These are phyloP conservation scores for Raddia distichophylla DNA, from an alignment of 176 grass and related monocot genomes.

Conservation along the genomic window DNA sequence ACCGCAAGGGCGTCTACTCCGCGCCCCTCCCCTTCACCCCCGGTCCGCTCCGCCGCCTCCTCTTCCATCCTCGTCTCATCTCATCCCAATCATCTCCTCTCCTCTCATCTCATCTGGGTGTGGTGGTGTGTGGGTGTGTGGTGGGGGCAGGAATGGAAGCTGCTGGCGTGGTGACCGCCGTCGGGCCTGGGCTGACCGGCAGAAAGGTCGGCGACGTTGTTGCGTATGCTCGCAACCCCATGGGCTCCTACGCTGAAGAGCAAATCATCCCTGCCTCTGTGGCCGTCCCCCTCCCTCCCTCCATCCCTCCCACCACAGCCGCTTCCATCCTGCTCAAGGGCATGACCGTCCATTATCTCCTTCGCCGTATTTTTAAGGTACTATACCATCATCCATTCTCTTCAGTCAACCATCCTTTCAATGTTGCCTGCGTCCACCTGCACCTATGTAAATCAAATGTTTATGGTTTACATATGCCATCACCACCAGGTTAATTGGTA, in stretches of 20 bases:
- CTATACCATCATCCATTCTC: not conserved
- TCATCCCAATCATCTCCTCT: too few species aligned
- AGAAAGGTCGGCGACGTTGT: conserved; percentile 83
- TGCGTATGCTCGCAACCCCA: conserved; percentile 76
- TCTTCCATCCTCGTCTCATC: too few species aligned
- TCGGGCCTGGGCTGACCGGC: conserved; percentile 79
- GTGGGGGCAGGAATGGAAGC: conserved; percentile 62
- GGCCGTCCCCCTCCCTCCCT: conserved; percentile 61
- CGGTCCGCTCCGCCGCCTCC: conserved; percentile 19
- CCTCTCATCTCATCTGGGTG: too few species aligned
- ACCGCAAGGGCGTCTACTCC: conserved; percentile 67
- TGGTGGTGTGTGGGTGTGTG: too few species aligned
- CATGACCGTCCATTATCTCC: conserved; percentile 78
- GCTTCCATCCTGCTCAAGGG: conserved; percentile 85
- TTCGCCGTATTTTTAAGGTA: conserved; percentile 69
- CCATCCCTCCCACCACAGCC: conserved; percentile 63
- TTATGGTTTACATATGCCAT: too few species aligned
- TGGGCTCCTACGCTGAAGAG: conserved; percentile 86
- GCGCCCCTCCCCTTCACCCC: conserved; percentile 58
- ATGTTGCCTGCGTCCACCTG: not conserved
- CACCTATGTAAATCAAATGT: too few species aligned
- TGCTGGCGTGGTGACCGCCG: conserved; percentile 80
- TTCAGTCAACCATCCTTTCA: not conserved
- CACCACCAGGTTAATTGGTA: too few species aligned
- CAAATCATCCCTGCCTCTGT: conserved; percentile 78